phyloP scores from a whole-genome alignment of 805 yeast species.

The Sugiyamaella mastotermitis region DNA sequence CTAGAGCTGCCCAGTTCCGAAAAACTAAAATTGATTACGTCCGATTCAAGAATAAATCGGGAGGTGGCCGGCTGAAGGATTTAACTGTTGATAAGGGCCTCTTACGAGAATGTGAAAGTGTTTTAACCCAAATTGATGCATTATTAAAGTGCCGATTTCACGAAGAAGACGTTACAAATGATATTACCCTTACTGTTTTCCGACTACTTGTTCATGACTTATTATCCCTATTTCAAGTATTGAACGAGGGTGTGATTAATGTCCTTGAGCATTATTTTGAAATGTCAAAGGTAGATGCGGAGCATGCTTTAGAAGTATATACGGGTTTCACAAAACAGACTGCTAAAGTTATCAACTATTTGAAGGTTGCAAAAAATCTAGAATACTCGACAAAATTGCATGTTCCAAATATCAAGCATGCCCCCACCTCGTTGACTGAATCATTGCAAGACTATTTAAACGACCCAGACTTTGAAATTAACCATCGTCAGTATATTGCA shows the following conservation, averaged over 20 bases:
- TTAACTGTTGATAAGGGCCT: slow-evolving; percentile 73
- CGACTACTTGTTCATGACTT: slow-evolving; percentile 86
- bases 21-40: slow-evolving; percentile 65
- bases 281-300: slow-evolving; percentile 80
- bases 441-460: slow-evolving; percentile 83
- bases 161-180: slow-evolving; percentile 73
- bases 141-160: slow-evolving; percentile 67
- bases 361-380: slow-evolving; percentile 82
- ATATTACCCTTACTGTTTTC: slow-evolving; percentile 76
- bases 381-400: slow-evolving; percentile 82
- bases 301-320: slow-evolving; percentile 77
- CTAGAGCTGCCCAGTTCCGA: slow-evolving; percentile 60
- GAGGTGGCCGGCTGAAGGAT: slow-evolving; percentile 56
- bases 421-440: slow-evolving; percentile 86
- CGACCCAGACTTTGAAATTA: slow-evolving; percentile 78
- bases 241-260: slow-evolving; percentile 95
- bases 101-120: slow-evolving; percentile 77
- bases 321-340: slow-evolving; percentile 82
- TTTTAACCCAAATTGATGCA: slow-evolving; percentile 73
- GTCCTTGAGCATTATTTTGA: slow-evolving; percentile 92
- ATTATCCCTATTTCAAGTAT: slow-evolving; percentile 75
- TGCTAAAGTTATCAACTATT: slow-evolving; percentile 76
- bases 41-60: slow-evolving; percentile 42
- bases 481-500: slow-evolving; percentile 69
- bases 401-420: slow-evolving; percentile 95